Evolutionary conservation across 352 stramenopile species (phyloP), one percentile per base, ranked within the genome.

Genomic region (Phytophthora fragariaefolia): DNA sequence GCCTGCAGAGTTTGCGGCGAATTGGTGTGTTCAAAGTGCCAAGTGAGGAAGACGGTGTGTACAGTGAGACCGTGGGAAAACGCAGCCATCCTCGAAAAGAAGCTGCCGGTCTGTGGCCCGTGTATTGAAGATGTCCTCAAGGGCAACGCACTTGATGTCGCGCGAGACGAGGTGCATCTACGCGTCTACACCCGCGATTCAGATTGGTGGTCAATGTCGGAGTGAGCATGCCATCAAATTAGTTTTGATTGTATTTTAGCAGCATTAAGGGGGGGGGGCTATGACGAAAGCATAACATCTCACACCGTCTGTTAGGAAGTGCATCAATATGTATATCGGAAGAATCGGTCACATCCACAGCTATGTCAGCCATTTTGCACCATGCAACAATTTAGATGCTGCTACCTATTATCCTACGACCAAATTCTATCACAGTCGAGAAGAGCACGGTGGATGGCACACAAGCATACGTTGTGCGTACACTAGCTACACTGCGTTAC

Each of bases 131-230:
- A 74, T 10, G 67, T 66, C 17, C 34, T 72, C 7, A 60, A 52
- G 17, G 56, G 52, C 32, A 61, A 73, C 50, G 56, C 65, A 1
- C 15, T 70, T 1, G 63, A 58, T 6, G 60, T 76, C 12, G 73
- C 73, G n/a, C 48, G 66, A 27, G 73, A 78, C n/a, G 65, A 80
- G 38, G 42, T 81, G 18, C 64, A 64, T 7, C 45, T 69, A 3
- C 61, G 53, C 10, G 34, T 45, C 1, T 64, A 56, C 45, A 63
- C 53, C 1, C 36, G 45, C 15, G 61, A 64, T 27, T 69, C 61
- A 27, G 53, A 69, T 45, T 69, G 61, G 61, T 69, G 62, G 62
- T 69, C 62, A 8, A 46, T 53, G 34, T 58, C 62, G 0, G 62
- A 65, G 40, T 63, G 26, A 52, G 15, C n/a, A 24, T 28, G 22